Evolutionary conservation across 441 rosid species (phyloP), one percentile per base, ranked within the genome.

Genomic region (Flueggea neowawraea): DNA sequence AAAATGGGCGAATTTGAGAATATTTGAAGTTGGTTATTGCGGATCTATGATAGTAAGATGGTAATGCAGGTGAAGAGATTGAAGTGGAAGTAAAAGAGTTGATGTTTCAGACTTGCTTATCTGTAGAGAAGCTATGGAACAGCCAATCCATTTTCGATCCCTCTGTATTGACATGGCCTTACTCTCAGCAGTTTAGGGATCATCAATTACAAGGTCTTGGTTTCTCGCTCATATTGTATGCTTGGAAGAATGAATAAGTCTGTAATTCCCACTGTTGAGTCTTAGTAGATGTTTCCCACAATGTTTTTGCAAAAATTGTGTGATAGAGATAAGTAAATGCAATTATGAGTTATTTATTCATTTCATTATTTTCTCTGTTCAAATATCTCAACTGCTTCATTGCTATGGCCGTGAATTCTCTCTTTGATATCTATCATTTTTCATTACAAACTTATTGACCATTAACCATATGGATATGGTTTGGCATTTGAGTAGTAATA

Each of bases 51-150:
- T 57, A 79, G 88, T 39, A 84, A 85, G 85, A 73, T 73, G 0
- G 84, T 83, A 66, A 74, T 93, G 90, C 88, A 87, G 78, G 82
- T 88, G 59, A 88, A 86, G 79, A 72, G 89, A 69, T 83, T 93
- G 57, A 81, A 77, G 73, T 93, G 98, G 98, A 93, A 93, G 80
- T 93, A 90, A 72, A 79, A 97, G 11, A 97, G 98, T 93, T 93
- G 66, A 85, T 93, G 91, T 90, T 93, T 74, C 89, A 88, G 73
- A 80, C 88, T 55, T 80, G 86, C 72, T 75, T 81, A n/a, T 75
- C 81, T 36, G 78, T 72, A 0, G 90, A 81, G 66, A 84, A 78
- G 64, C 55, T 74, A 66, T 70, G 80, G 84, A 62, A 60, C 0
- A 69, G 73, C 57, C 80, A 78, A 15, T 70, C 80, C 41, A 31